Evolutionary conservation across 2,329 filamentous ascomycete genomes (phyloP), one percentile per base, ranked within the genome.

Genomic region (Monilinia vaccinii-corymbosi): DNA sequence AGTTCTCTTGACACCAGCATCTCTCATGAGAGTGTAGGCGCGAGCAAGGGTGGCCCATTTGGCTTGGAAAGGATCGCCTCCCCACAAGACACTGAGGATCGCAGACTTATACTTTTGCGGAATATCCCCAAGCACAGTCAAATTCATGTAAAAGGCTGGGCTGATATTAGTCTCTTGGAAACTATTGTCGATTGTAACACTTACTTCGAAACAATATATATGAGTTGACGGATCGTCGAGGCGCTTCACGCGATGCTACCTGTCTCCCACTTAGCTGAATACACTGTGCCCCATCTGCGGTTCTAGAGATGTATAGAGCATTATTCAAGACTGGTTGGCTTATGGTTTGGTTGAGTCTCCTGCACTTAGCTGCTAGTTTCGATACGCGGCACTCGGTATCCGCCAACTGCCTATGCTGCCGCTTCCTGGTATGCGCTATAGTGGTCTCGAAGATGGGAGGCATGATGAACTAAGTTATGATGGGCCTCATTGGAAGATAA

Each of bases 1-100:
- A 36, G 59, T 48, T 48, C 48, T 56, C 38, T 66, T 69, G 11
- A 61, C 61, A 32, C 62, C 57, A 16, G 50, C 25, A 44, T 68
- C 65, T 42, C 66, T 63, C 14, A 68, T 67, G 21, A 49, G 55
- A n/a, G 65, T 64, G 53, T 66, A 68, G 9, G 64, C 61, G 16
- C 59, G 60, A 6, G 67, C 67, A 44, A 68, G 28, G 4, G 67
- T 64, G 7, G 60, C 36, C 64, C 65, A 69, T 51, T 66, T 68
- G 14, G 62, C 63, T 25, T 66, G 62, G 59, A 68, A 68, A 10
- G 63, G 64, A 50, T 67, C 65, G 6, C 57, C 14, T 34, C 64
- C 51, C 64, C 66, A 67, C 32, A 67, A 51, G 4, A 51, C 21
- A 31, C 61, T 68, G 38, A 67, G 60, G 36, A 60, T 52, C 2